Evolutionary conservation across 2,329 filamentous ascomycete species (phyloP), one percentile per base, ranked within the genome.

Genomic region (Pyrenophora teres): DNA sequence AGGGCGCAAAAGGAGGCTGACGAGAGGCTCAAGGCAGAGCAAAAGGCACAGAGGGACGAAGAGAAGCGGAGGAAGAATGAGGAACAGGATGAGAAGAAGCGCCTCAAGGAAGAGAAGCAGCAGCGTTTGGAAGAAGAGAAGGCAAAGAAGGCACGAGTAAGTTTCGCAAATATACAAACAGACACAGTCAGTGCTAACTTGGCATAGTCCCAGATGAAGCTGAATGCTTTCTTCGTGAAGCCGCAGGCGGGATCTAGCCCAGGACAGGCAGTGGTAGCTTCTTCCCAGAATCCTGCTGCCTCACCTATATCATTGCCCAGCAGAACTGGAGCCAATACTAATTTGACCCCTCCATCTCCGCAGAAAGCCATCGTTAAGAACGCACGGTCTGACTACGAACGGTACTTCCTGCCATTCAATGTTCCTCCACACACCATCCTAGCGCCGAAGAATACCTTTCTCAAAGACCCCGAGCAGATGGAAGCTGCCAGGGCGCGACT

Each of bases 371-470:
- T 67, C 16, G 58, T 56, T 13, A 65, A 66, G 41, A 74, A 71
- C 46, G 61, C 61, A 8, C 62, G 73, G 19, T 73, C 71, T 5
- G 77, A 79, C 54, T 76, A 78, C 52, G 60, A 88, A 15, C 86
- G 84, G 60, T 78, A 81, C 31, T 97, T 97, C 65, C 82, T 91
- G 27, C 86, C 89, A 0, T 97, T 97, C 71, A 92, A 88, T 56
- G 68, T 94, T 39, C 88, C 90, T 52, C 80, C 86, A 2, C 82
- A 90, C 64, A 88, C 90, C 1, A 83, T 76, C n/a, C 62, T 97
- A 46, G 91, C 92, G 0, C 79, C 81, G 0, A 61, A 79, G 41
- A 78, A 75, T 42, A 55, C 61, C 0, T 66, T 71, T 15, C 60
- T 69, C 52, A 59, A 57, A n/a, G 64, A 69, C n/a, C 50, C 65